These are phyloP conservation scores for Dendrothele bispora DNA, from an alignment of 768 basidiomycete species.

Conservation along the genomic window DNA sequence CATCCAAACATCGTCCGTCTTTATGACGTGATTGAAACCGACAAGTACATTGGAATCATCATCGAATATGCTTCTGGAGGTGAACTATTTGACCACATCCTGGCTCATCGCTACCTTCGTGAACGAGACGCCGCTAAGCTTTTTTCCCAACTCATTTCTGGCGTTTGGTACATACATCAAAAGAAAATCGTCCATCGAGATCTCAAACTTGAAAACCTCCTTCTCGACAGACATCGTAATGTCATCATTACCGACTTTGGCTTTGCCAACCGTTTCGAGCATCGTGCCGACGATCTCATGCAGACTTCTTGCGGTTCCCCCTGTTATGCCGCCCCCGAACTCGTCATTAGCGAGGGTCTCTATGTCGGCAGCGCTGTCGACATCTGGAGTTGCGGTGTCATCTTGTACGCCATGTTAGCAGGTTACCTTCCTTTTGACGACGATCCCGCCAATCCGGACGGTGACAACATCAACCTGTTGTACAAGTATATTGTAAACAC, in stretches of 20 bases:
- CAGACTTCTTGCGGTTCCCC: constrained; percentile 97
- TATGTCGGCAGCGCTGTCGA: constrained; percentile 98
- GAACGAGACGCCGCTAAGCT: constrained; percentile 94
- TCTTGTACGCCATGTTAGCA: constrained; percentile 95
- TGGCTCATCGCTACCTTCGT: constrained; percentile 94
- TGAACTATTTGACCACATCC: constrained; percentile 98
- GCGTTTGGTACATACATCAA: constrained; percentile 98
- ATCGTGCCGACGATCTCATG: constrained; percentile 93
- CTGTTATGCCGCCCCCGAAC: constrained; percentile 97
- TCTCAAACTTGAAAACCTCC: constrained; percentile 96
- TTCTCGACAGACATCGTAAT: constrained; percentile 95
- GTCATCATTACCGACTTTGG: constrained; percentile 99
- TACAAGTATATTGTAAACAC: constrained; percentile 99
- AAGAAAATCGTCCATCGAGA: constrained; percentile 99
- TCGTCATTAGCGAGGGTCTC: constrained; percentile 95
- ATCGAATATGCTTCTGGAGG: constrained; percentile 98
- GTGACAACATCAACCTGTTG: constrained; percentile 97
- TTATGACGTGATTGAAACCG: constrained; percentile 98
- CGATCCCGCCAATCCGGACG: constrained; percentile 97
- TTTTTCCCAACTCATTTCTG: constrained; percentile 97
- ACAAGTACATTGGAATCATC: constrained; percentile 99
- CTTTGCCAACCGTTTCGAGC: constrained; percentile 97
- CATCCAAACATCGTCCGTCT: constrained; percentile 98
- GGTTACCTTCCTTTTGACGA: constrained; percentile 99
- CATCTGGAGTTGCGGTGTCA: constrained; percentile 96